A percentile compares a stretch with the other conserved stretches of the same genome.
phyloP scores from a whole-genome alignment of 2,329 filamentous ascomycete genomes.

The Trichoderma sp. region DNA sequence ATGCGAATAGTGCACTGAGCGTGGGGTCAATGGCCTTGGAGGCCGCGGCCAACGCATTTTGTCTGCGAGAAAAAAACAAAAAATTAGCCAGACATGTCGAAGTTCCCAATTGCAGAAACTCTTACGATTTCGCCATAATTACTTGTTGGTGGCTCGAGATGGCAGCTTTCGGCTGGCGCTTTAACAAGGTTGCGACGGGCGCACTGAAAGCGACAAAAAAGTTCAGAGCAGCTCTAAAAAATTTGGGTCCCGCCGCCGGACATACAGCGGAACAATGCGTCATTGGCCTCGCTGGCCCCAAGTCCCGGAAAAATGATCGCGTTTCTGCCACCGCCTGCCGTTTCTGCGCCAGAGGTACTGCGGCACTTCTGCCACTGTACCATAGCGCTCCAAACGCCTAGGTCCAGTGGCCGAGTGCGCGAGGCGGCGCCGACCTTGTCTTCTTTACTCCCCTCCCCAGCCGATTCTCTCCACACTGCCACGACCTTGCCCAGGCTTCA shows the following conservation, averaged over 20 bases:
- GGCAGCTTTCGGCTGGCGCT: slow-evolving; percentile 13
- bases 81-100: slow-evolving; percentile 29
- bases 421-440: slow-evolving; percentile 28
- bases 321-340: slow-evolving; percentile 40
- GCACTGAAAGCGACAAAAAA: slow-evolving; percentile 26
- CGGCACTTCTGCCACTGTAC: too few species aligned
- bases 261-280: slow-evolving; percentile 39
- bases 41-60: slow-evolving; percentile 48
- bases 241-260: slow-evolving; percentile 30
- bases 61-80: slow-evolving; percentile 37
- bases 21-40: slow-evolving; percentile 67
- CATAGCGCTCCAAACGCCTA: slow-evolving; percentile 12
- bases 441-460: slow-evolving; percentile 28
- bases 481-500: slow-evolving; percentile 15
- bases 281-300: slow-evolving; percentile 36
- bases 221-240: slow-evolving; percentile 28
- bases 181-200: slow-evolving; percentile 25
- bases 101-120: slow-evolving; percentile 13
- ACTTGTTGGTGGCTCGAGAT: background rate
- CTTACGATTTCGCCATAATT: slow-evolving; percentile 36
- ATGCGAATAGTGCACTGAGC: slow-evolving; percentile 70
- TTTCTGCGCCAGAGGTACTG: background rate
- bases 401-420: slow-evolving; percentile 28
- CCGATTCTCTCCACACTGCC: slow-evolving; percentile 22
- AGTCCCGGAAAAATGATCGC: too few species aligned